phyloP scores from a whole-genome alignment of 1,284 basidiomycete genomes.

The Pseudozyma sp. region DNA sequence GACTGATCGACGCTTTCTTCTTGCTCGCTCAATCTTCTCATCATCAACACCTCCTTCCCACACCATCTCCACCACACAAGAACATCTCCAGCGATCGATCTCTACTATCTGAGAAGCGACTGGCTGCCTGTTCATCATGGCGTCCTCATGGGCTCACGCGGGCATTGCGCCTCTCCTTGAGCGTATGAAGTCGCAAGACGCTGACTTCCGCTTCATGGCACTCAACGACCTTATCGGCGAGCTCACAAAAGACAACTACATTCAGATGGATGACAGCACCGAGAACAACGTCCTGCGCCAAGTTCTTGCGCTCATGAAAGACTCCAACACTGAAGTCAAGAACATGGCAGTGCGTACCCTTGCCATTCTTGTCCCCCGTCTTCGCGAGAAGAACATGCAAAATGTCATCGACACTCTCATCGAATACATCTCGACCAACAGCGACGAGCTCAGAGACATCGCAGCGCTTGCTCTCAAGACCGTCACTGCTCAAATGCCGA shows the following conservation, averaged over 20 bases:
- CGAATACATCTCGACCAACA: conserved; percentile 82
- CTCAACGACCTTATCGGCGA: conserved; percentile 63
- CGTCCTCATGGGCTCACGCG: conserved; percentile 44
- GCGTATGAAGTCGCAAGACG: conserved; percentile 66
- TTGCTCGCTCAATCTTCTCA: background rate
- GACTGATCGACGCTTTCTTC: conserved; percentile 11
- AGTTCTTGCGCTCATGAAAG: conserved; percentile 85
- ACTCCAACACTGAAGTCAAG: conserved; percentile 97
- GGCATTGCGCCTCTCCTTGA: conserved; percentile 59
- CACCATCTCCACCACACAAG: background rate
- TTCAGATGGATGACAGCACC: conserved; percentile 49
- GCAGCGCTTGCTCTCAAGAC: conserved; percentile 92
- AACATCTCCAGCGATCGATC: background rate
- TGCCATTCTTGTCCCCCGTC: conserved; percentile 86
- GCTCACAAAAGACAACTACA: conserved; percentile 47
- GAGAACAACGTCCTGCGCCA: conserved; percentile 84
- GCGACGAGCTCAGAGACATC: conserved; percentile 91
- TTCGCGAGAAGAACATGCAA: conserved; percentile 84
- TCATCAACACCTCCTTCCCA: conserved; percentile 7
- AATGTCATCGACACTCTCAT: conserved; percentile 87
- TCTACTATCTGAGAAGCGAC: background rate
- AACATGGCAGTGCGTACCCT: conserved; percentile 84
- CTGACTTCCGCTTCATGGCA: conserved; percentile 67
- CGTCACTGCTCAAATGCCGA: conserved; percentile 87
- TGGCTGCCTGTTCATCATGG: conserved; percentile 22